Conservation (phyloP, 2,329 filamentous ascomycete species). For the Exophiala sideris region DNA sequence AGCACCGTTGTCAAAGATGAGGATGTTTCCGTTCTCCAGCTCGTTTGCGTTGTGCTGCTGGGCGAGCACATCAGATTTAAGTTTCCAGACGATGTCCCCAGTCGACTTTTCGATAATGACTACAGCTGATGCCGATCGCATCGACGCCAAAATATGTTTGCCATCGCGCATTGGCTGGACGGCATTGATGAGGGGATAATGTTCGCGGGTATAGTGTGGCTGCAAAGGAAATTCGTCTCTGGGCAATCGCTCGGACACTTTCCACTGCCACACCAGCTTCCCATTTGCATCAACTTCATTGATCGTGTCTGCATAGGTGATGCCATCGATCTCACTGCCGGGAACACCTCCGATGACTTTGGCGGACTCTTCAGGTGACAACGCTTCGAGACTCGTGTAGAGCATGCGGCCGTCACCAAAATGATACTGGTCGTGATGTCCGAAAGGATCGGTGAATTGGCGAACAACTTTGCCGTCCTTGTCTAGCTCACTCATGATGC, state of each 20-base stretch:
- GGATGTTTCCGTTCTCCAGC: conserved; percentile 41
- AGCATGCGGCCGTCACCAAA: conserved; percentile 42
- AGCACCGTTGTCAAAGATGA: conserved; percentile 48
- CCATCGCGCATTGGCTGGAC: conserved; percentile 40
- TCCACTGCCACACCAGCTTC: conserved; percentile 44
- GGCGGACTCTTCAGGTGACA: conserved; percentile 36
- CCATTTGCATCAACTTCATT: conserved; percentile 40
- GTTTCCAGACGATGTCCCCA: conserved; percentile 43
- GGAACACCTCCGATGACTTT: conserved; percentile 42
- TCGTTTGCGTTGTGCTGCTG: conserved; percentile 48
- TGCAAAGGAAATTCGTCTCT: conserved; percentile 40
- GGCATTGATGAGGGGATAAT: conserved; percentile 48
- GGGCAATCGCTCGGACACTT: conserved; percentile 41
- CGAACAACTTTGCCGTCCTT: conserved; percentile 38
- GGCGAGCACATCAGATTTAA: conserved; percentile 39
- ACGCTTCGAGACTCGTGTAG: conserved; percentile 43
- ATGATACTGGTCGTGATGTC: conserved; percentile 48
- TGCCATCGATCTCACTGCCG: conserved; percentile 37
- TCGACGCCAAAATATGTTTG: conserved; percentile 41
- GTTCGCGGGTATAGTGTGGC: conserved; percentile 40
- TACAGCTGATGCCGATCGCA: conserved; percentile 43
- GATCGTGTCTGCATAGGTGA: conserved; percentile 43
- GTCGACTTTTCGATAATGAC: conserved; percentile 42
- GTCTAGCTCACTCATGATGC: conserved; percentile 44
- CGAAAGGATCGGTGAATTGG: conserved; percentile 42